Conservation (phyloP, 208 protist genomes). For the Acanthamoeba healyi region DNA sequence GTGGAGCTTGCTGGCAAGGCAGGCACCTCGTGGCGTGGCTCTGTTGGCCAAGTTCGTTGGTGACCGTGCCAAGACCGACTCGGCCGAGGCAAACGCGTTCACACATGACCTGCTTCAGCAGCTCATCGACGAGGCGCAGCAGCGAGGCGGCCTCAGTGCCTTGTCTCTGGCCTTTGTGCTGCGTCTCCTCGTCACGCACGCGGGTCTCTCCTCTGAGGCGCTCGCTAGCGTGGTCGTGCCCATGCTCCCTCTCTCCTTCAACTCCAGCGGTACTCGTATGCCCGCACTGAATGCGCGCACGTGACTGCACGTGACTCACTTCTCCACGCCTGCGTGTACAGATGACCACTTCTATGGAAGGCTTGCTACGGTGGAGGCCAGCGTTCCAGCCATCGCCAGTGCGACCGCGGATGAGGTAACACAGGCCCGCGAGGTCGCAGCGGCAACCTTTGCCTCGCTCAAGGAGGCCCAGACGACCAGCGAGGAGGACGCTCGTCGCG, state of each 20-base stretch:
- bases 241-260: not conserved
- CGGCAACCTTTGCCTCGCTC: constrained; percentile 40
- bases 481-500: constrained; percentile 39
- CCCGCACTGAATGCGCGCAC: too few species aligned
- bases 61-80: not conserved
- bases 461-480: not conserved
- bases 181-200: not conserved
- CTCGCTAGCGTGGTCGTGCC: not conserved
- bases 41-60: not conserved
- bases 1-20: constrained; percentile 27
- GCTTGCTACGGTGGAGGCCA: not conserved
- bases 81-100: not conserved
- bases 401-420: not conserved
- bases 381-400: not conserved
- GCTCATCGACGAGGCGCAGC: constrained; percentile 7
- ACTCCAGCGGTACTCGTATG: not conserved
- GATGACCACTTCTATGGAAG: not conserved
- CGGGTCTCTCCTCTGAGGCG: not conserved
- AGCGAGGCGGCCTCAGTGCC: not conserved
- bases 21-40: constrained; percentile 23
- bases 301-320: too few species aligned
- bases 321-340: too few species aligned
- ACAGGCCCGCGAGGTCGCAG: constrained; percentile 21
- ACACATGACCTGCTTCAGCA: not conserved
- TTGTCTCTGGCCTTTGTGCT: not conserved